Base-by-base conservation (phyloP, 1,139 yeast species). In the Candida sp. region DNA sequence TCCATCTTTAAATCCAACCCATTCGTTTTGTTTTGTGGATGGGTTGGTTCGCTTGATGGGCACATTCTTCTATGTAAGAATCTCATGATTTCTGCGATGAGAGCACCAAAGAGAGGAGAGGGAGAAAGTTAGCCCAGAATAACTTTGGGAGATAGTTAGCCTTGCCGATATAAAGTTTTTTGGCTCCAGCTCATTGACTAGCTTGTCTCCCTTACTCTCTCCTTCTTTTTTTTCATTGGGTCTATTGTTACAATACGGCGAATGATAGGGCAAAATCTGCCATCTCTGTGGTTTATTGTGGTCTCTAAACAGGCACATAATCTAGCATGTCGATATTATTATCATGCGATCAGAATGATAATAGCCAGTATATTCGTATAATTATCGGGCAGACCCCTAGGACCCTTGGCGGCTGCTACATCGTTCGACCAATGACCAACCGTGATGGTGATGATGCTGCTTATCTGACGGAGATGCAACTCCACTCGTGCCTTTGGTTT, bases 21-120 rank as follows among this genome's bases (percentile, higher is more conserved):
- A 57, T 34, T 31, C 11, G 41, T 46, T 40, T 40, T 32, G n/a
- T n/a, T 44, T 28, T 41, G 47, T n/a, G 8, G 4, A 33, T 22
- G 59, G 58, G 56, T 54, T 68, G 75, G 78, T 77, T 77, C 80
- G 81, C 81, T 69, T 72, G 78, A 70, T 72, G 80, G 79, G 57
- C 42, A 76, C 77, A 76, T 37, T 47, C 30, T 39, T 42, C n/a
- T 28, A 12, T 11, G 33, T 17, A 17, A 17, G 17, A 17, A 17
- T 17, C 17, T 17, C 17, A 17, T 17, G 17, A 17, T 17, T 17
- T 17, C 17, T 17, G 17, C 17, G 17, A 17, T 17, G 17, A 17
- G 1, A 17, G 17, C 17, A 17, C 17, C 17, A 2, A 17, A 17
- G 17, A 17, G 17, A 17, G 2, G 17, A 2, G 17, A 17, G 17